Conservation (phyloP, 2,329 filamentous ascomycete species). For the Cercospora zeae-maydis region DNA sequence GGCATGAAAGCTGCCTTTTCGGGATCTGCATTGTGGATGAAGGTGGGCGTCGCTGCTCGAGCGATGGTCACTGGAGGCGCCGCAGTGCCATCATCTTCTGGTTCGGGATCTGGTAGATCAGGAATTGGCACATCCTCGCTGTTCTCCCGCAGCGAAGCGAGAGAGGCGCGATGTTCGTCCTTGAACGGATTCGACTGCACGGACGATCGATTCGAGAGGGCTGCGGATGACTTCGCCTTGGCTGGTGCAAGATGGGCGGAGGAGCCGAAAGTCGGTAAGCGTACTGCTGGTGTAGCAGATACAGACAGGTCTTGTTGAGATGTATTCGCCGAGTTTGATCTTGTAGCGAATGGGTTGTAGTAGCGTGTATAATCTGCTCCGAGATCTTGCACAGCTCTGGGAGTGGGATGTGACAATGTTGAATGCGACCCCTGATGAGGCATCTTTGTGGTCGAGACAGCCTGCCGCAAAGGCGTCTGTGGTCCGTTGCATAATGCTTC, state of each 20-base stretch:
- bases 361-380: slow-evolving; percentile 39
- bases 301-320: slow-evolving; percentile 33
- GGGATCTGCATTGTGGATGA: slow-evolving; percentile 33
- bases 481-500: neutral
- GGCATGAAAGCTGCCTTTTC: slow-evolving; percentile 35
- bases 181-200: slow-evolving; percentile 31
- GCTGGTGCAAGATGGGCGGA: slow-evolving; percentile 24
- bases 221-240: slow-evolving; percentile 23
- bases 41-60: slow-evolving; percentile 26
- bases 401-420: slow-evolving; percentile 32
- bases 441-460: slow-evolving; percentile 22
- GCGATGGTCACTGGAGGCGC: slow-evolving; percentile 16
- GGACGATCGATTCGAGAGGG: slow-evolving; percentile 32
- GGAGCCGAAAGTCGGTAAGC: slow-evolving; percentile 28
- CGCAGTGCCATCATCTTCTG: slow-evolving; percentile 9
- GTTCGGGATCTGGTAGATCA: slow-evolving; percentile 11
- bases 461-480: slow-evolving; percentile 16
- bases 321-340: slow-evolving; percentile 34
- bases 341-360: slow-evolving; percentile 39
- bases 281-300: slow-evolving; percentile 7
- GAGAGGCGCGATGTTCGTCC: slow-evolving; percentile 30
- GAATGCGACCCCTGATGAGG: slow-evolving; percentile 28
- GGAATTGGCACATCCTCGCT: slow-evolving; percentile 27
- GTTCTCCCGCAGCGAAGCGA: slow-evolving; percentile 20
- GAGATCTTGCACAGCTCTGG: slow-evolving; percentile 36